Evolutionary conservation across 768 basidiomycete species (phyloP).

Genomic region (Artomyces pyxidatus): DNA sequence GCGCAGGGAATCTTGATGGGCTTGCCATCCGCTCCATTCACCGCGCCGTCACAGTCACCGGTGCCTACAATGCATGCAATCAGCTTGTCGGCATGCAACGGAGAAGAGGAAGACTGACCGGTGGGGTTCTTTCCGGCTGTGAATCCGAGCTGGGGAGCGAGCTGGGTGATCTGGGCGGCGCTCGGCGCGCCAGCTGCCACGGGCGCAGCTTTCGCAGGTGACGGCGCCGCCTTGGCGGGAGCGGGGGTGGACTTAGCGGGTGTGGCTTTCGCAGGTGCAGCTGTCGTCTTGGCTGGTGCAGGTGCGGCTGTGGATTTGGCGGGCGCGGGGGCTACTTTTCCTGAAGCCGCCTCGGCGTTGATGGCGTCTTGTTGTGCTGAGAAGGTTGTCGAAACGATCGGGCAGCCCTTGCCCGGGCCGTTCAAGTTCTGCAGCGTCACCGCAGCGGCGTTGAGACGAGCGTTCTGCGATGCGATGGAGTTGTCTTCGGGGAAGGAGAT

Average conservation of each 20-base stretch:
- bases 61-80: constrained; percentile 6
- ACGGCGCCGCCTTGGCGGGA: too few species aligned
- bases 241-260: too few species aligned
- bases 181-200: background rate
- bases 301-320: too few species aligned
- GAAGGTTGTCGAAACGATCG: constrained; percentile 18
- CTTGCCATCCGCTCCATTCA: constrained; percentile 22
- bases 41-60: constrained; percentile 15
- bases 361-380: constrained; percentile 7
- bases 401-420: constrained; percentile 21
- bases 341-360: background rate
- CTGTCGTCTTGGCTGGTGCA: too few species aligned
- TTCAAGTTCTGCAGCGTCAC: constrained; percentile 23
- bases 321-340: background rate
- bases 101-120: background rate
- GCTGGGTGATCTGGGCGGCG: constrained; percentile 2
- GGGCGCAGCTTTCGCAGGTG: background rate
- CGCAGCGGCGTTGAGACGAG: constrained; percentile 18
- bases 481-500: constrained; percentile 20
- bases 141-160: constrained; percentile 20
- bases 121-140: constrained; percentile 19
- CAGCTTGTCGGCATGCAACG: background rate
- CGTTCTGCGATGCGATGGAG: constrained; percentile 11
- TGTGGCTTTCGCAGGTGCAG: too few species aligned
- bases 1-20: constrained; percentile 32